phyloP scores from a whole-genome alignment of 23 red algal genomes.

The Pyropia yezoensis region DNA sequence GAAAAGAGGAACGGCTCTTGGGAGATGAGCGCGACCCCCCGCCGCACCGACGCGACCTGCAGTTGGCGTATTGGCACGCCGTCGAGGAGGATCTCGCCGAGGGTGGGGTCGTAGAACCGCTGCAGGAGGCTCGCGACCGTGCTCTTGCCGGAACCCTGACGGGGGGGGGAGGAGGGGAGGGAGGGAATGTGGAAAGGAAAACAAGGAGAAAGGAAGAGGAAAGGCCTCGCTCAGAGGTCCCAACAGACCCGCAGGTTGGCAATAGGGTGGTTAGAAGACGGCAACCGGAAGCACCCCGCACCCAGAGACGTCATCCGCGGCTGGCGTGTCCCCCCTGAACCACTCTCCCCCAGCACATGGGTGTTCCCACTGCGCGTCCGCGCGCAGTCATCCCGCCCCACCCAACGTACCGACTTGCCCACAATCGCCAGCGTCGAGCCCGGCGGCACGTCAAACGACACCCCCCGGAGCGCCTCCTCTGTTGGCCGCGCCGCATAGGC shows the following conservation, averaged over 20 bases:
- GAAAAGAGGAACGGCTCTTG: conserved; percentile 56
- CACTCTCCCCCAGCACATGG: too few relatives aligned
- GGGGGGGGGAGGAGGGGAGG: too few relatives aligned
- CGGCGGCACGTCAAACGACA: conserved; percentile 16
- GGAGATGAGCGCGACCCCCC: conserved; percentile 19
- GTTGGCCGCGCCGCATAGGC: conserved; percentile 29
- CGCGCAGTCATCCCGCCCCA: too few relatives aligned
- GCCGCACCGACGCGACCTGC: conserved; percentile 9
- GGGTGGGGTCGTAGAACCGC: conserved; percentile 30
- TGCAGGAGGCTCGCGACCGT: conserved; percentile 18
- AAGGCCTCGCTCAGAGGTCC: too few relatives aligned
- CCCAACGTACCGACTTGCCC: conserved; percentile 8
- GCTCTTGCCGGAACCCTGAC: conserved; percentile 27
- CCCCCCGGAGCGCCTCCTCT: neutral
- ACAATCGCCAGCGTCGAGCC: conserved; percentile 25
- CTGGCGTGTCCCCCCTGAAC: too few relatives aligned
- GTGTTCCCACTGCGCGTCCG: too few relatives aligned
- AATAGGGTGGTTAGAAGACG: too few relatives aligned
- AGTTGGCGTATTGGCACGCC: conserved; percentile 17
- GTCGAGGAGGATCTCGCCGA: conserved; percentile 23
- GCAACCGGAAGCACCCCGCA: too few relatives aligned
- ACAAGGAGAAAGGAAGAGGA: too few relatives aligned
- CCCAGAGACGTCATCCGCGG: too few relatives aligned
- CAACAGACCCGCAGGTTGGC: too few relatives aligned
- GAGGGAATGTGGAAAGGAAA: too few relatives aligned